Conservation (phyloP, 75 land plant species). For the Larix kaempferi region DNA sequence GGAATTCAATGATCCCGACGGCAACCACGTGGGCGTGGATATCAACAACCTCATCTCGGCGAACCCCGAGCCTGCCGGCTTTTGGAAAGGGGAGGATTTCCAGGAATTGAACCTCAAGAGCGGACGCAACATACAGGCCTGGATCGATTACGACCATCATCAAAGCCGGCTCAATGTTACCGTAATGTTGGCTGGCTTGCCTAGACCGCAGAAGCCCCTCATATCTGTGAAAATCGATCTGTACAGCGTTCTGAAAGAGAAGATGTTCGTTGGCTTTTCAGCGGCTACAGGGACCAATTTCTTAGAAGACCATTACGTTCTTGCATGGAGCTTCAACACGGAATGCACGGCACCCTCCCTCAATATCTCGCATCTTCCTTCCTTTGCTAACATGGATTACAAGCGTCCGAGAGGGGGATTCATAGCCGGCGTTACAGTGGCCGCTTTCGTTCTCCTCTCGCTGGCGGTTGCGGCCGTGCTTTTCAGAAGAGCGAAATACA, state of each 20-base stretch:
- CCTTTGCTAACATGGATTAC: neutral
- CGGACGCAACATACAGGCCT: slow-evolving; percentile 21
- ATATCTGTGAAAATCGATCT: slow-evolving; percentile 10
- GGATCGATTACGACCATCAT: slow-evolving; percentile 26
- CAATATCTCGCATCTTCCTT: slow-evolving; percentile 11
- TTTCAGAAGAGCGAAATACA: no score
- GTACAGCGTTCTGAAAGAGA: slow-evolving; percentile 4
- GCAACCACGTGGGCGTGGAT: slow-evolving; percentile 36
- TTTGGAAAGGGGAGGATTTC: neutral
- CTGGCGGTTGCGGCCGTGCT: no score
- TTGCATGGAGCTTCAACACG: slow-evolving; percentile 40
- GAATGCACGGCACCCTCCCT: slow-evolving; percentile 25
- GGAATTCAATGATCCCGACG: slow-evolving; percentile 12
- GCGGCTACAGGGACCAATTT: slow-evolving; percentile 20
- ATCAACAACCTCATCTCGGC: slow-evolving; percentile 27
- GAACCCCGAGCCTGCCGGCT: neutral
- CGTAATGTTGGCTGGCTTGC: slow-evolving; percentile 6
- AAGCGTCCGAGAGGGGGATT: no score
- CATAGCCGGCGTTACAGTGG: no score
- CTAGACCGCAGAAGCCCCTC: slow-evolving; percentile 18
- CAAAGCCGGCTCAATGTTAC: slow-evolving; percentile 15
- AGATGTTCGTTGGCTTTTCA: slow-evolving; percentile 38
- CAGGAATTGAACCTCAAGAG: neutral
- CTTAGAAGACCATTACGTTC: slow-evolving; percentile 16
- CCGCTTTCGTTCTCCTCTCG: no score